phyloP scores from a whole-genome alignment of 2,329 filamentous ascomycete species.

The Monilinia aucupariae region DNA sequence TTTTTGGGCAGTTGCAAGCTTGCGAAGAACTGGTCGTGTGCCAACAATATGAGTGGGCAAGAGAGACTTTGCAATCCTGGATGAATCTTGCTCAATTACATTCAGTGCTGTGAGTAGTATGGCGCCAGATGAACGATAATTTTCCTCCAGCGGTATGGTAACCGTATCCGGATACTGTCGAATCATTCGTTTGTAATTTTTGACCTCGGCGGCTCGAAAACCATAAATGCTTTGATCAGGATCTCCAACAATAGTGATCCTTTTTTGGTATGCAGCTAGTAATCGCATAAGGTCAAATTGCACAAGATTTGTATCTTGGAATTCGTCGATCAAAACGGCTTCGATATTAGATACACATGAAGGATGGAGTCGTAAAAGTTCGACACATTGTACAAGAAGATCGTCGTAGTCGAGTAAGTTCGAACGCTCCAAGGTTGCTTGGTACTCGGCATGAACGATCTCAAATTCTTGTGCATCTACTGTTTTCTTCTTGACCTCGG shows the following conservation, averaged over 20 bases:
- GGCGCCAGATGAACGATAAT: slow-evolving; percentile 84
- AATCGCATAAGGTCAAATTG: slow-evolving; percentile 93
- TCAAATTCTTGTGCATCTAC: slow-evolving; percentile 61
- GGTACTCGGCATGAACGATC: slow-evolving; percentile 70
- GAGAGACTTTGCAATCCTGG: slow-evolving; percentile 72
- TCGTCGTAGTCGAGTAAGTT: slow-evolving; percentile 95
- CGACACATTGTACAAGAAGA: slow-evolving; percentile 74
- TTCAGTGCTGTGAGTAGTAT: slow-evolving; percentile 76
- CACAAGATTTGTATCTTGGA: slow-evolving; percentile 92
- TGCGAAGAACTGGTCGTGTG: slow-evolving; percentile 73
- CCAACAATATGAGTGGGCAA: slow-evolving; percentile 76
- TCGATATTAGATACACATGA: slow-evolving; percentile 84
- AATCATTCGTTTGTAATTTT: slow-evolving; percentile 76
- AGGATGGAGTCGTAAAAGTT: slow-evolving; percentile 68
- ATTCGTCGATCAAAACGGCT: slow-evolving; percentile 90
- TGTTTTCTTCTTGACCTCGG: slow-evolving; percentile 28
- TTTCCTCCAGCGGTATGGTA: slow-evolving; percentile 83
- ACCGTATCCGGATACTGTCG: slow-evolving; percentile 70
- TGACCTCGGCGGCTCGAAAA: slow-evolving; percentile 87
- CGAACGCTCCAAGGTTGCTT: slow-evolving; percentile 65
- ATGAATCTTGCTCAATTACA: slow-evolving; percentile 85
- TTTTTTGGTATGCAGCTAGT: slow-evolving; percentile 64
- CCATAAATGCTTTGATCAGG: slow-evolving; percentile 98
- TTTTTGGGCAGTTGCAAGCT: slow-evolving; percentile 59
- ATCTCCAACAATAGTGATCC: slow-evolving; percentile 93